These are phyloP conservation scores for Begonia masoniana DNA, from an alignment of 306 rosid species.

Conservation along the genomic window DNA sequence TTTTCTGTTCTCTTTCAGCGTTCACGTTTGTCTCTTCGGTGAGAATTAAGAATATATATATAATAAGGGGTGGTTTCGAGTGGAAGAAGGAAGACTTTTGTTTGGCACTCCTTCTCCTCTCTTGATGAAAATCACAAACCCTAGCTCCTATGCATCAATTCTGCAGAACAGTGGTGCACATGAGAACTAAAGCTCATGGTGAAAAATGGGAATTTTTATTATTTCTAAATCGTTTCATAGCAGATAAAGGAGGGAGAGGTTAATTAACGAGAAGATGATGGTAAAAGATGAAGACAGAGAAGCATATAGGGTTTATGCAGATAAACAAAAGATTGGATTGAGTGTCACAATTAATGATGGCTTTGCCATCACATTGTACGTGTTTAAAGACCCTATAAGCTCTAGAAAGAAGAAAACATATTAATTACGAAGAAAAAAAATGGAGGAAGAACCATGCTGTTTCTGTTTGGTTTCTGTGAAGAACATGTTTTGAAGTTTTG, in stretches of 20 bases:
- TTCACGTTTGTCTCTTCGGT: slow-evolving; percentile 23
- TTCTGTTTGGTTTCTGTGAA: slow-evolving; percentile 23
- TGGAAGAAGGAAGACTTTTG: too few species aligned
- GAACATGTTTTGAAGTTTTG: slow-evolving; percentile 5
- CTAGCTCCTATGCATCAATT: too few species aligned
- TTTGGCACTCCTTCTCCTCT: too few species aligned
- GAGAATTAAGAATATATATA: slow-evolving; percentile 2
- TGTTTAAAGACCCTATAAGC: slow-evolving; percentile 6
- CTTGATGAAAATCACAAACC: too few species aligned
- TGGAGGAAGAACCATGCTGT: slow-evolving; percentile 13
- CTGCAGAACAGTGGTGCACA: too few species aligned
- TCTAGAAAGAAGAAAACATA: slow-evolving; percentile 12
- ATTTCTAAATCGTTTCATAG: too few species aligned
- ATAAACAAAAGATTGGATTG: not conserved
- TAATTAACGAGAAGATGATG: too few species aligned
- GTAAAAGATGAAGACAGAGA: too few species aligned
- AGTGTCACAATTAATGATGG: slow-evolving; percentile 10
- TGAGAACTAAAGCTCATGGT: too few species aligned
- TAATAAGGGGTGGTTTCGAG: too few species aligned
- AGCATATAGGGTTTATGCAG: not conserved
- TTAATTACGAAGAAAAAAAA: slow-evolving; percentile 4
- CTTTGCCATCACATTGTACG: slow-evolving; percentile 11
- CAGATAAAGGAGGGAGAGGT: too few species aligned
- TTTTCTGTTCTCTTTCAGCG: slow-evolving; percentile 14
- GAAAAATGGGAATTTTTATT: too few species aligned